phyloP scores from a whole-genome alignment of 495 filamentous ascomycete species.

The Neurospora discreta region DNA sequence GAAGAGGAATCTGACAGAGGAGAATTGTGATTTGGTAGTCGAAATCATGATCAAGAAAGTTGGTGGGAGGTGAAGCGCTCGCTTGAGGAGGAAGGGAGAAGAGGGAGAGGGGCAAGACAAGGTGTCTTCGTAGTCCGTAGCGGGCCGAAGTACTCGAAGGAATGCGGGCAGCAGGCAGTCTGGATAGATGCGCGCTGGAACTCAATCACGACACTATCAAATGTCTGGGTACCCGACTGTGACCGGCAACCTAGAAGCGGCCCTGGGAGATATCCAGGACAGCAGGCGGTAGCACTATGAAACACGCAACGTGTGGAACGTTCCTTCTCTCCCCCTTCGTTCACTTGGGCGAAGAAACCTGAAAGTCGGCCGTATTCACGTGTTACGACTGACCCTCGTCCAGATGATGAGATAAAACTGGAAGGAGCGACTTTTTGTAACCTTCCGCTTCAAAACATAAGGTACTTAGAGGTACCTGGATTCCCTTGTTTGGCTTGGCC shows the following conservation, averaged over 20 bases:
- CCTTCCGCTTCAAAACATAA: background rate
- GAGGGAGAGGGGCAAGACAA: background rate
- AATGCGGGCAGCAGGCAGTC: background rate
- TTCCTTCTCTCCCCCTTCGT: background rate
- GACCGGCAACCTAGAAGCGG: background rate
- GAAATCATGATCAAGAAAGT: background rate
- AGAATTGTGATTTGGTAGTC: background rate
- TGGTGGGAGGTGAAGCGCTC: background rate
- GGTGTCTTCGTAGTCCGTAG: background rate
- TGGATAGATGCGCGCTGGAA: background rate
- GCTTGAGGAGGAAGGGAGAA: background rate
- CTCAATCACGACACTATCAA: background rate
- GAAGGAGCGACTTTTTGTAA: background rate
- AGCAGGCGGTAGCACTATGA: background rate
- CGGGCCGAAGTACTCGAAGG: background rate
- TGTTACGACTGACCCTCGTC: background rate
- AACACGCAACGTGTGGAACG: background rate
- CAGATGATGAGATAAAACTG: background rate
- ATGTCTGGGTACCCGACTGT: background rate
- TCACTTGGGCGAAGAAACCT: background rate
- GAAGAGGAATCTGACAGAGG: background rate
- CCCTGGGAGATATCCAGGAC: background rate
- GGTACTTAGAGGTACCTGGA: no score
- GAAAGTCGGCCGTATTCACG: background rate
- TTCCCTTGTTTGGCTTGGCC: background rate